Base-by-base conservation (phyloP, 208 protist species). In the Zelonia costaricensis region DNA sequence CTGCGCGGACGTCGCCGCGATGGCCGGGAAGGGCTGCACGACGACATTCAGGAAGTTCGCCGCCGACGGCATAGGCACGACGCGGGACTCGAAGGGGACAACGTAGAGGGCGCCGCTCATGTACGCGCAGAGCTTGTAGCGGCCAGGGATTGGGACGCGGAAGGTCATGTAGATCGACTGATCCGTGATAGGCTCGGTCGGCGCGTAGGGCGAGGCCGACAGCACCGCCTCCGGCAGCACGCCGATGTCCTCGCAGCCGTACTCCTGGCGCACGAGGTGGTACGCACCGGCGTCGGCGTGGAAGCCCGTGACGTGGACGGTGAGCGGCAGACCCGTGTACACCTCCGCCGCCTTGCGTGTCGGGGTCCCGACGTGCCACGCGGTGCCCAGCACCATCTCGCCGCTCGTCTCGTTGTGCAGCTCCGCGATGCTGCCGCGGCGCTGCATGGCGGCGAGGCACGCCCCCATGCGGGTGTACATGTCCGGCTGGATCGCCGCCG, bases 71-170 rank as follows among this genome's bases (percentile, higher is more conserved):
- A 62, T 36, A 36, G 42, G 54, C 18, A 70, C 66, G 0, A 40
- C 43, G 18, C 74, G 53, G 16, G 54, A 59, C 48, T 45, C 28
- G 38, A 76, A 76, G 23, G 77, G 74, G 3, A 90, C 79, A 28
- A 53, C 59, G 70, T 90, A 86, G 18, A 76, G 53, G 12, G 65
- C 62, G 23, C 54, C 54, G 54, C 55, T 62, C 16, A 86, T 38
- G 12, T 69, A 53, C 38, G 65, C 69, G 56, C 80, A 90, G 36
- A 90, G 73, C 54, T 74, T 84, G 63, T 86, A 90, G 20, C 10
- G 20, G 15, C 83, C 79, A 8, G 76, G 63, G 9, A 39, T 55
- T 33, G 68, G 54, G 9, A 90, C 28, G 33, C 55, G 53, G 45
- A 90, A 90, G 13, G 57, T 51, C 22, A 86, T 52, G 16, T 53